Evolutionary conservation across 192 early-diverging fungal genomes (phyloP).

Genomic region (Podila epicladia): DNA sequence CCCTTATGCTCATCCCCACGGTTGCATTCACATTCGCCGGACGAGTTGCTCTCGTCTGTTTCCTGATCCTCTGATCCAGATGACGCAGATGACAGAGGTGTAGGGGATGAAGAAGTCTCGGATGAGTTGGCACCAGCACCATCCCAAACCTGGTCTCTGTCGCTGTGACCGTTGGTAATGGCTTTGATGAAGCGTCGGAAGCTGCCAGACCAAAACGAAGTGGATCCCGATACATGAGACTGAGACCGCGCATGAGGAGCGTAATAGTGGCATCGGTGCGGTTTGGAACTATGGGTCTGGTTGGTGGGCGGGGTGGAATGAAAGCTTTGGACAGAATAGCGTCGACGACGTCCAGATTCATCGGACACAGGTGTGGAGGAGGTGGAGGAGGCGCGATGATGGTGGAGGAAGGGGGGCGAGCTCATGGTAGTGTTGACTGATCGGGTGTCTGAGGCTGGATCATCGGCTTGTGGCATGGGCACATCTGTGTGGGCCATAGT

Average conservation of each 20-base stretch:
- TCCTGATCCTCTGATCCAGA: constrained; percentile 5
- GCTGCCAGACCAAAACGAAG: constrained; percentile 9
- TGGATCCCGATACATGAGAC: not conserved
- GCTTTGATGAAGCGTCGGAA: constrained; percentile 6
- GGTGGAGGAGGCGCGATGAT: not conserved
- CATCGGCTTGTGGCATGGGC: not conserved
- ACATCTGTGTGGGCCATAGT: too few species aligned
- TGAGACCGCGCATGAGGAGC: not conserved
- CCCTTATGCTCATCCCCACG: not conserved
- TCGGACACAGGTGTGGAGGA: not conserved
- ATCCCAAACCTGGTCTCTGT: not conserved
- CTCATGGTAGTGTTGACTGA: not conserved
- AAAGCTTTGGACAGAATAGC: not conserved
- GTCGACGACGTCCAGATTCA: not conserved
- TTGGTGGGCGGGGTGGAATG: not conserved
- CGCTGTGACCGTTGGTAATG: not conserved
- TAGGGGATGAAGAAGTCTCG: too few species aligned
- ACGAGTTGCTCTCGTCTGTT: constrained; percentile 30
- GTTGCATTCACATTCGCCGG: constrained; percentile 29
- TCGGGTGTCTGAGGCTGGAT: not conserved
- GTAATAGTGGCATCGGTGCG: not conserved
- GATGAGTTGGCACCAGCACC: too few species aligned
- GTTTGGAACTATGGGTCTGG: constrained; percentile 3
- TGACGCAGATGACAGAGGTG: not conserved
- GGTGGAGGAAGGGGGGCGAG: not conserved